Percentiles rank a stretch among this genome's conserved stretches.
Conservation (phyloP, 2,329 filamentous ascomycete genomes). For the Ceratocystis harringtonii region DNA sequence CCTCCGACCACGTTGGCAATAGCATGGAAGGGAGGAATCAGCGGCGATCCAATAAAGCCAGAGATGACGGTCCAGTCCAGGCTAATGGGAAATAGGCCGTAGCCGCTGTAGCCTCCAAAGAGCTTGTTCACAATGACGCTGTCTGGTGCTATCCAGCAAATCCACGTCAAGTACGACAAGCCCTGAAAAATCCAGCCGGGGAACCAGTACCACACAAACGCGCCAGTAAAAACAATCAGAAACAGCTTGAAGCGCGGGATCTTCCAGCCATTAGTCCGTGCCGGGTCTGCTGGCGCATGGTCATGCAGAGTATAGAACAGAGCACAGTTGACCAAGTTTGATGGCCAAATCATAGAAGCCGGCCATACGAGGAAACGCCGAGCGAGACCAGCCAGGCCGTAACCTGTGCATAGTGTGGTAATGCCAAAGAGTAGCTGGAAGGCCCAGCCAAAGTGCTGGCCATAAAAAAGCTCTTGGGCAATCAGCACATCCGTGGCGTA, state of each 20-base stretch:
- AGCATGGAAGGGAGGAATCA: slow-evolving; percentile 45
- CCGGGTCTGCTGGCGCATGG: slow-evolving; percentile 36
- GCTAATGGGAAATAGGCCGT: slow-evolving; percentile 48
- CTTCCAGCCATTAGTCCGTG: slow-evolving; percentile 40
- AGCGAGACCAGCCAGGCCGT: slow-evolving; percentile 45
- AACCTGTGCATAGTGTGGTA: slow-evolving; percentile 48
- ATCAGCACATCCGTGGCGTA: slow-evolving; percentile 38
- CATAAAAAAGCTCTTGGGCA: slow-evolving; percentile 33
- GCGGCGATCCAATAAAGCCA: slow-evolving; percentile 40
- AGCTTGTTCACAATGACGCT: slow-evolving; percentile 49
- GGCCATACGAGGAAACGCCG: slow-evolving; percentile 46
- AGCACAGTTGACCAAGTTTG: slow-evolving; percentile 43
- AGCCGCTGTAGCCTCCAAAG: slow-evolving; percentile 46
- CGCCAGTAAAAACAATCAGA: slow-evolving; percentile 33
- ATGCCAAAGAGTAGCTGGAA: slow-evolving; percentile 46
- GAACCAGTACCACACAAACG: slow-evolving; percentile 47
- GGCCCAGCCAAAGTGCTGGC: slow-evolving; percentile 39
- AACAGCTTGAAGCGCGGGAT: slow-evolving; percentile 45
- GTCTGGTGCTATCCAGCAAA: slow-evolving; percentile 47
- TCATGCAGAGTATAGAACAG: slow-evolving; percentile 53
- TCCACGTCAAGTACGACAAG: slow-evolving; percentile 45
- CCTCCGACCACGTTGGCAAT: slow-evolving; percentile 44
- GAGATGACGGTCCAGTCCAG: slow-evolving; percentile 51
- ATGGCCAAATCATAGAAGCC: slow-evolving; percentile 51
- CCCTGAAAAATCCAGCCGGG: slow-evolving; percentile 49